These are phyloP conservation scores for Backusella sp. DNA, from an alignment of 192 early-diverging fungal species.

Conservation along the genomic window DNA sequence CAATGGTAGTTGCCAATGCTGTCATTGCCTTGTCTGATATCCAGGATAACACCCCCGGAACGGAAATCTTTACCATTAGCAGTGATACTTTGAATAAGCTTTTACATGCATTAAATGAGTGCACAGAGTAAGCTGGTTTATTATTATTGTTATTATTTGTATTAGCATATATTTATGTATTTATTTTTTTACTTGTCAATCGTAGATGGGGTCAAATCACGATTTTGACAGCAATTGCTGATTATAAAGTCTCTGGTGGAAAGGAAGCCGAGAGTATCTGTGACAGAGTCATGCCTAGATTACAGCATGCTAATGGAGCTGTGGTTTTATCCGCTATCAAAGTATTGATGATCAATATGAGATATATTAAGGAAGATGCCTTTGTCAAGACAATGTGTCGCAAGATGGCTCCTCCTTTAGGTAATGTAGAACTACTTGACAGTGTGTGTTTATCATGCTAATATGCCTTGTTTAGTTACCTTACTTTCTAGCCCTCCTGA, in stretches of 20 bases:
- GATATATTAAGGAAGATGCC: slow-evolving; percentile 66
- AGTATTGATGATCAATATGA: slow-evolving; percentile 77
- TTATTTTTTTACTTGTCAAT: not conserved
- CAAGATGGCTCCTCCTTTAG: slow-evolving; percentile 95
- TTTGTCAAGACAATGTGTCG: slow-evolving; percentile 67
- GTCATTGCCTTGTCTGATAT: slow-evolving; percentile 93
- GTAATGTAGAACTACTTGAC: slow-evolving; percentile 36
- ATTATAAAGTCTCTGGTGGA: slow-evolving; percentile 70
- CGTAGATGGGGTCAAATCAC: slow-evolving; percentile 93
- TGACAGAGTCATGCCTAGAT: slow-evolving; percentile 86
- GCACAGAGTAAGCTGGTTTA: slow-evolving; percentile 70
- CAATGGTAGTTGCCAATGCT: slow-evolving; percentile 97
- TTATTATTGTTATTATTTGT: not conserved
- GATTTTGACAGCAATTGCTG: slow-evolving; percentile 82
- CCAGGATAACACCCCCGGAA: slow-evolving; percentile 64
- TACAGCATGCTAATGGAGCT: slow-evolving; percentile 96
- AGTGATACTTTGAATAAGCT: slow-evolving; percentile 71
- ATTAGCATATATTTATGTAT: not conserved
- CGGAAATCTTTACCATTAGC: slow-evolving; percentile 79
- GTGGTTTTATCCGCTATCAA: slow-evolving; percentile 91
- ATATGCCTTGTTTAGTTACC: slow-evolving; percentile 58
- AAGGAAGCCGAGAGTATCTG: slow-evolving; percentile 88
- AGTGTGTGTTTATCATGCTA: not conserved
- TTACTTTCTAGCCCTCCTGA: slow-evolving; percentile 86
- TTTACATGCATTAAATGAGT: slow-evolving; percentile 94